phyloP scores from a whole-genome alignment of 164 flowering plant species.

The Dillenia turbinata region DNA sequence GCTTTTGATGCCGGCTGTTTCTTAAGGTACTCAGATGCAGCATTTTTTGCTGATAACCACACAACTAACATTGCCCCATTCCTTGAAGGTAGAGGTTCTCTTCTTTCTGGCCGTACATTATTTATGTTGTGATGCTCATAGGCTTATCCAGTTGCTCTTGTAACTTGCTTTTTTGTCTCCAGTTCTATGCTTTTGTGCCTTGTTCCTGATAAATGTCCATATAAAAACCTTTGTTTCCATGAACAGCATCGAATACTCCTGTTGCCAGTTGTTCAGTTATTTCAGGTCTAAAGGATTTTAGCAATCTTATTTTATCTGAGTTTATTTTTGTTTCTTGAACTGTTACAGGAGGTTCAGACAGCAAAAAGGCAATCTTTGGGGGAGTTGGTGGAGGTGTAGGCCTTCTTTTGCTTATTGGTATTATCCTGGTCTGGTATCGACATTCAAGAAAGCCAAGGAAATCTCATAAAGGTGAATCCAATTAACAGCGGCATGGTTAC shows the following conservation, averaged over 20 bases:
- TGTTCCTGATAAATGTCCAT: too few species aligned
- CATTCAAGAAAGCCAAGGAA: constrained; percentile 12
- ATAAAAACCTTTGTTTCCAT: too few species aligned
- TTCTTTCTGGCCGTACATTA: not conserved
- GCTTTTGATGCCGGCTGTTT: constrained; percentile 62
- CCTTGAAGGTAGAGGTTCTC: constrained; percentile 24
- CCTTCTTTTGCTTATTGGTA: constrained; percentile 13
- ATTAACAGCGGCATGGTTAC: too few species aligned
- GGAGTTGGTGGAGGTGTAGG: constrained; percentile 39
- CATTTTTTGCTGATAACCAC: constrained; percentile 42
- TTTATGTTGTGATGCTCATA: not conserved
- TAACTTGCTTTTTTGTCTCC: too few species aligned
- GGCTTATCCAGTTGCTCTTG: too few species aligned
- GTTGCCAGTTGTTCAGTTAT: too few species aligned
- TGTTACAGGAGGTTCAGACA: constrained; percentile 30
- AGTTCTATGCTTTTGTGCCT: too few species aligned
- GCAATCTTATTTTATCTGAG: not conserved
- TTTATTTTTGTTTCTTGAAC: not conserved
- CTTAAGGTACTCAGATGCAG: constrained; percentile 41
- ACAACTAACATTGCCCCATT: constrained; percentile 31
- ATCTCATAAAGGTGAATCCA: constrained; percentile 14
- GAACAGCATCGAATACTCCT: too few species aligned
- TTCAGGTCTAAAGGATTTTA: not conserved
- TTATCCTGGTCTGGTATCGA: constrained; percentile 14
- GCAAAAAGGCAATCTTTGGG: constrained; percentile 32